Conservation (phyloP, 2,329 filamentous ascomycete species). For the Penicillium palitans region DNA sequence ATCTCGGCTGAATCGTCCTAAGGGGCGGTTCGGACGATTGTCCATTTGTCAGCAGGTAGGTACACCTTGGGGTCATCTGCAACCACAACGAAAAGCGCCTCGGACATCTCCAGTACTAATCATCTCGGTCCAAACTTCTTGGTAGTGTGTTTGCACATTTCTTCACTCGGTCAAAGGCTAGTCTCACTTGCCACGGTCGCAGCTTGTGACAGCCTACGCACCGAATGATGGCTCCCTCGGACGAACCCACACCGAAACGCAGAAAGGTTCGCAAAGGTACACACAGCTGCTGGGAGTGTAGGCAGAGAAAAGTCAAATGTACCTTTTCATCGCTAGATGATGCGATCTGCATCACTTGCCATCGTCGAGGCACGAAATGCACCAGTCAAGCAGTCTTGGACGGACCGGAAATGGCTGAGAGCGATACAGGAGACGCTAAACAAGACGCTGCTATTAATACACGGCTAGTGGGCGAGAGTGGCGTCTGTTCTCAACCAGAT, state of each 20-base stretch:
- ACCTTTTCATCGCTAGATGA: slow-evolving; percentile 19
- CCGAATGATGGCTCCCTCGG: background rate
- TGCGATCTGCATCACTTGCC: background rate
- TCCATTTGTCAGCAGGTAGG: background rate
- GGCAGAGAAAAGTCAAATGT: slow-evolving; percentile 1
- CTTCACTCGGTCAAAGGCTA: background rate
- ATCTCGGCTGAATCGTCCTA: background rate
- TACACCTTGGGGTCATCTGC: background rate
- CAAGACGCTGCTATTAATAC: background rate
- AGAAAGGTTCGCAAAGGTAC: slow-evolving; percentile 34
- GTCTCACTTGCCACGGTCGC: background rate
- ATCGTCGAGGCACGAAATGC: slow-evolving; percentile 7
- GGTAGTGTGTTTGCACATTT: background rate
- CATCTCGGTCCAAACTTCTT: background rate
- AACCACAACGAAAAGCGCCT: background rate
- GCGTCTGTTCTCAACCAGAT: background rate
- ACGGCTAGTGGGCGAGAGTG: background rate
- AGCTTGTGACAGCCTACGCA: background rate
- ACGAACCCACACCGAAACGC: slow-evolving; percentile 13
- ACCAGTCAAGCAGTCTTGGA: slow-evolving; percentile 10
- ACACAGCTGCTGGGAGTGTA: slow-evolving; percentile 14
- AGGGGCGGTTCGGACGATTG: background rate
- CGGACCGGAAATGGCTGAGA: background rate
- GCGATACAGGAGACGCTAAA: background rate
- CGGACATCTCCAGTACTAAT: background rate